phyloP scores from a whole-genome alignment of 2,329 filamentous ascomycete genomes.

The Neofusicoccum kwambonambiense region DNA sequence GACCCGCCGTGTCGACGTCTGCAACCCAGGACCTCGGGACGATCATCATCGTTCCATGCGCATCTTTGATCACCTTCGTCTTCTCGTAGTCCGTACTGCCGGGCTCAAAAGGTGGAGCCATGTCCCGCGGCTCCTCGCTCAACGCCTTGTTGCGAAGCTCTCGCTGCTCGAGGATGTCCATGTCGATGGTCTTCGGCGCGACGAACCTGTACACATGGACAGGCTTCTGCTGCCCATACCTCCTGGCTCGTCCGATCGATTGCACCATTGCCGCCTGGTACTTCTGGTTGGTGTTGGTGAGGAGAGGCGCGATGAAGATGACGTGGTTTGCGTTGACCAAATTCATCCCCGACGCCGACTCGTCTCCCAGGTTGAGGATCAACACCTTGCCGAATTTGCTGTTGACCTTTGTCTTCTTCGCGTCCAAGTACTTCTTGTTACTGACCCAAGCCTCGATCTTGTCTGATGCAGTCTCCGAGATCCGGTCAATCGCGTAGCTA shows the following conservation, averaged over 20 bases:
- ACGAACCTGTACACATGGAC: conserved; percentile 71
- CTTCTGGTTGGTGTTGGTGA: conserved; percentile 49
- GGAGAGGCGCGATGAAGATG: conserved; percentile 60
- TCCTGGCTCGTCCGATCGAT: conserved; percentile 59
- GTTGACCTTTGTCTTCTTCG: background rate
- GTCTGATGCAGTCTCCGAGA: background rate
- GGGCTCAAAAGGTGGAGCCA: conserved; percentile 11
- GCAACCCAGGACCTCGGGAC: conserved; percentile 28
- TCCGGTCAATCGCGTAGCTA: conserved; percentile 38
- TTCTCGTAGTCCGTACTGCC: conserved; percentile 3
- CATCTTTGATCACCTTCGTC: conserved; percentile 25
- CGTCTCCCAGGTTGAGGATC: conserved; percentile 56
- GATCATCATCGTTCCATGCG: conserved; percentile 24
- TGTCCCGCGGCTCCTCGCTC: background rate
- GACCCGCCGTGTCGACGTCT: background rate
- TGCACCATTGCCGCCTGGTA: conserved; percentile 62
- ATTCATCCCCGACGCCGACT: conserved; percentile 60
- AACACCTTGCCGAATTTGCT: conserved; percentile 46
- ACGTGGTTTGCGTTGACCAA: conserved; percentile 64
- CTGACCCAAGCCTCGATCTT: background rate
- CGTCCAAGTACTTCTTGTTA: conserved; percentile 1
- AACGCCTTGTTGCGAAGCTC: conserved; percentile 29
- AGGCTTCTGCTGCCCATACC: conserved; percentile 57
- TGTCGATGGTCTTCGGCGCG: conserved; percentile 67
- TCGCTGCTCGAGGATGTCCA: conserved; percentile 47